Evolutionary conservation across 805 yeast genomes (phyloP), one percentile per base, ranked within the genome.

Genomic region (Hanseniaspora meyeri): DNA sequence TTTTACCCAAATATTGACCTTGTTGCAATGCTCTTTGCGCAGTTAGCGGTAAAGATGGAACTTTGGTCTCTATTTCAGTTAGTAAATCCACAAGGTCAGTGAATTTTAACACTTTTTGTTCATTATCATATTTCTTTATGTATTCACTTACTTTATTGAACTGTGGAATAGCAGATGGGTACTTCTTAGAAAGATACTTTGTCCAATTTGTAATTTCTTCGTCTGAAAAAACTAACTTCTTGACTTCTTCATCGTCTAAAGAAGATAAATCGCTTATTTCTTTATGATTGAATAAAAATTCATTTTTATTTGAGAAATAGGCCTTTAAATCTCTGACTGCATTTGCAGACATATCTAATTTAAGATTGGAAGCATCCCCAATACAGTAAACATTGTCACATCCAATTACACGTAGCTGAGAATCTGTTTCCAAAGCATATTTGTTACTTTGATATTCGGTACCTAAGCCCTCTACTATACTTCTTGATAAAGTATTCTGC

Each of bases 1-100:
- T 82, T 62, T 75, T 77, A 57, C 83, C 87, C 39, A 82, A 65
- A 62, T 82, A 82, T 58, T 74, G 72, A 59, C 88, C 88, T 67
- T 82, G 88, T 66, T 82, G 88, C 60, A 77, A 74, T 2, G 87
- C 87, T 58, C 87, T 74, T 70, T 82, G 88, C 10, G 87, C 87
- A 10, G 87, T 82, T 9, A 87, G 85, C 4, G 88, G 87, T 61
- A 82, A 67, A 2, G 85, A 79, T 5, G 85, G 81, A 58, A 82
- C 79, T 66, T 80, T 78, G 17, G 79, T 73, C 64, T 82, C 85
- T 31, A 81, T 76, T 56, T 77, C 79, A 56, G 74, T 70, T 59
- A 82, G 67, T 59, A 81, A 64, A 14, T 70, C 68, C 32, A 77
- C 69, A 37, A 82, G 71, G 59, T 82, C 82, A 49, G 73, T 72